Percentiles rank a stretch among this genome's conserved stretches.
Evolutionary conservation across 805 yeast species (phyloP).

Genomic region (Kazachstania africana): DNA sequence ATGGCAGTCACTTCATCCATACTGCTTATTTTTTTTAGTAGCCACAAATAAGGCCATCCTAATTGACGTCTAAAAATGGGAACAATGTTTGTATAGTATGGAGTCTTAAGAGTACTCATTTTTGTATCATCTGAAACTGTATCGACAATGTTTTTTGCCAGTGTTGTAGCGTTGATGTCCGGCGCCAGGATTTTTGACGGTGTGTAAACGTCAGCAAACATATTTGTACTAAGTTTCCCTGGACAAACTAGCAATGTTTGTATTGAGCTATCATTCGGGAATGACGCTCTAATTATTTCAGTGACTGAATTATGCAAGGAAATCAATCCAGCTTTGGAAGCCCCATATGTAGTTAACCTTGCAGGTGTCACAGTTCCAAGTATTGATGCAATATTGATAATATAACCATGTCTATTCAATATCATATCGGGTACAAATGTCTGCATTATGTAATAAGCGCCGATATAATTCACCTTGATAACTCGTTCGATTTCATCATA

Average conservation of each 20-base stretch:
- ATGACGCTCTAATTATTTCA: background rate
- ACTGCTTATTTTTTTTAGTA: constrained; percentile 42
- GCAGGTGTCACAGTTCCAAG: constrained; percentile 83
- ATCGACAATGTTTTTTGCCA: constrained; percentile 46
- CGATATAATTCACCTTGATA: constrained; percentile 54
- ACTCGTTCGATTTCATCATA: constrained; percentile 50
- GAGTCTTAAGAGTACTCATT: constrained; percentile 51
- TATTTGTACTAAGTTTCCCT: constrained; percentile 67
- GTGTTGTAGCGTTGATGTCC: constrained; percentile 53
- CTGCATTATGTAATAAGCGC: constrained; percentile 60
- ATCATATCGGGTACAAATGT: constrained; percentile 68
- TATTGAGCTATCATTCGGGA: constrained; percentile 25
- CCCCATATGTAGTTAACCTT: constrained; percentile 69
- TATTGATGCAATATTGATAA: constrained; percentile 75
- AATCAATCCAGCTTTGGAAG: constrained; percentile 77
- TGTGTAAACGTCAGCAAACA: constrained; percentile 65
- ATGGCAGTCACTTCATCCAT: constrained; percentile 37
- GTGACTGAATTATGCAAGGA: constrained; percentile 76
- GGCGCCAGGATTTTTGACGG: constrained; percentile 77
- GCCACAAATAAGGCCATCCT: constrained; percentile 47
- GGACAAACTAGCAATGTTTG: constrained; percentile 73
- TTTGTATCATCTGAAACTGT: constrained; percentile 55
- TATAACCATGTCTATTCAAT: constrained; percentile 47
- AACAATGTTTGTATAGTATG: constrained; percentile 63
- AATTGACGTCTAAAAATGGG: constrained; percentile 60